Evolutionary conservation across 306 rosid genomes (phyloP).

Genomic region (Acacia crassicarpa): DNA sequence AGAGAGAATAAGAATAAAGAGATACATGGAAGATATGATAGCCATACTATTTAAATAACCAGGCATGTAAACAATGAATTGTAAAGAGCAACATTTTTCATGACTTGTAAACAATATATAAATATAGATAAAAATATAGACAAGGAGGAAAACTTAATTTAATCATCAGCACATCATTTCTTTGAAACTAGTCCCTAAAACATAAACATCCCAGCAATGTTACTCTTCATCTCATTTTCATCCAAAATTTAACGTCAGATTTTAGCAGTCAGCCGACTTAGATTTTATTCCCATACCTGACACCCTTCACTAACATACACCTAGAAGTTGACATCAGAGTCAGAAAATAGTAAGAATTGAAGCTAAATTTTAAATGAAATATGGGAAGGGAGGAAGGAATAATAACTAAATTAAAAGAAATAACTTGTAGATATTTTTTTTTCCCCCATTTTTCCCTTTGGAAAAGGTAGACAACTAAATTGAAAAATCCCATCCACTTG

Average conservation of each 20-base stretch:
- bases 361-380: not conserved
- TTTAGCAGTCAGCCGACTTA: not conserved
- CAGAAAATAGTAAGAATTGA: not conserved
- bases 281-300: not conserved
- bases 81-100: not conserved
- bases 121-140: not conserved
- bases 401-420: not conserved
- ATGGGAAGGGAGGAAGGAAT: not conserved
- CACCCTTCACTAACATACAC: not conserved
- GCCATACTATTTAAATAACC: not conserved
- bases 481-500: not conserved
- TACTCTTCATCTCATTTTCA: not conserved
- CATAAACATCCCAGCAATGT: not conserved
- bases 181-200: not conserved
- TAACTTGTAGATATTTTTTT: not conserved
- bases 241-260: not conserved
- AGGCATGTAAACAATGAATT: not conserved
- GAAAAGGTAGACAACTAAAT: not conserved
- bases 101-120: not conserved
- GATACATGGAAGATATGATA: not conserved
- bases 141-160: not conserved
- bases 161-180: not conserved
- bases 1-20: not conserved
- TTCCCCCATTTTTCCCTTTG: not conserved
- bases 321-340: no score